Conservation (phyloP, 805 yeast species). For the Zygoascus ofunaensis region DNA sequence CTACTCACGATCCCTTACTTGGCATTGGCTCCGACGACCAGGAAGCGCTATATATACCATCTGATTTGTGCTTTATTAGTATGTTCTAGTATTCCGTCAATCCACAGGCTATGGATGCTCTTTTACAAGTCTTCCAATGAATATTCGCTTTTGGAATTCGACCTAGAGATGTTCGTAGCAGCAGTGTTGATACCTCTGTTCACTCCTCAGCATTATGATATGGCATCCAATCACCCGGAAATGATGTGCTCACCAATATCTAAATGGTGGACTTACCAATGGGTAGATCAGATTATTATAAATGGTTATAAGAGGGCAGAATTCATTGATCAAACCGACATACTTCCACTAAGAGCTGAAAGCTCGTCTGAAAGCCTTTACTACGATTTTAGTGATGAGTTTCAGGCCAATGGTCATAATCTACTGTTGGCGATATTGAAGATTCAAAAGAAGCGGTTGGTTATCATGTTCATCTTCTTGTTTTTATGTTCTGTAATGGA, state of each 20-base stretch:
- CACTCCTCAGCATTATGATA: background rate
- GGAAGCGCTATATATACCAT: background rate
- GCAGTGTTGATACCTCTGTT: background rate
- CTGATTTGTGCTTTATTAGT: background rate
- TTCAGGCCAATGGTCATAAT: background rate
- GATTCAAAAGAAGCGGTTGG: background rate
- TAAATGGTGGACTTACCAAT: background rate
- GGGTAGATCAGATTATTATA: background rate
- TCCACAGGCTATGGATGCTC: background rate
- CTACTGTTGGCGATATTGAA: background rate
- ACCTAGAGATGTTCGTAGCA: background rate
- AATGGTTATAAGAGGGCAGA: background rate
- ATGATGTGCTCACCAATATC: background rate
- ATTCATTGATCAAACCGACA: background rate
- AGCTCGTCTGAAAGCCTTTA: background rate
- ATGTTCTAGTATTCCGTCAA: background rate
- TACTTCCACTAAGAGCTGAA: background rate
- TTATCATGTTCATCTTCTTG: background rate
- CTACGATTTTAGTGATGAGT: background rate
- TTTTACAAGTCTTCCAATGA: background rate
- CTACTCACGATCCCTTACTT: no score
- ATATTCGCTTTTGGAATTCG: background rate
- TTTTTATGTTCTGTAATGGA: background rate
- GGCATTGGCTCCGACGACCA: no score
- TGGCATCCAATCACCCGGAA: background rate